Evolutionary conservation across 2,329 filamentous ascomycete species (phyloP), one percentile per base, ranked within the genome.

Genomic region (Endoconidiophora laricicola): DNA sequence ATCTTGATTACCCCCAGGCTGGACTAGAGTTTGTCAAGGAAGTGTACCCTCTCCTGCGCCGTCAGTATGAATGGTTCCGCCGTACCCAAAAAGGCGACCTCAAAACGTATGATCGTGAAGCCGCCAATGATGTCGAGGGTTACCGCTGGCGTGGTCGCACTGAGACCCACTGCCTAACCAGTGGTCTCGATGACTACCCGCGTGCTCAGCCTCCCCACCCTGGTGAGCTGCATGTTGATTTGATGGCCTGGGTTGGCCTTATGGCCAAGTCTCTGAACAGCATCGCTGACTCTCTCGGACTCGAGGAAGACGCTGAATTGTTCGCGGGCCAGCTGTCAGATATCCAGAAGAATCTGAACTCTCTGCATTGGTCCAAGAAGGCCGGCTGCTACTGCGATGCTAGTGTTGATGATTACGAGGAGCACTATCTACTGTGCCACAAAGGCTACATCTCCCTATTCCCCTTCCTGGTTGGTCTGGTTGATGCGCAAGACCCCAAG

Each of bases 171-270:
- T 83, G 94, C 54, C 72, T 98, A 45, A 94, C 91, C 4, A 94
- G 87, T 48, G 91, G 91, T 2, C 76, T 98, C 2, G 91, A 98
- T 60, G 91, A 98, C 66, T 98, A 96, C 61, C 91, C 91, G 46
- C 85, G 91, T 45, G 75, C 91, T 6, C 86, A 94, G 64, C 88
- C 91, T 12, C 91, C 91, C 23, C 88, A 95, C 63, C 90, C 91
- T 0, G 90, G 86, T 59, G 91, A 98, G 75, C 74, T 98, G 46
- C 90, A 98, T 63, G 81, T 93, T 26, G 91, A 98, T 65, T 72
- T 96, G 49, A 83, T 98, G 63, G 85, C 85, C 48, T 98, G 91
- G 91, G 83, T 98, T 66, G 91, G 90, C n/a, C 78, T 95, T 69
- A 94, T 95, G 86, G 82, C 85, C 39, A 79, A 82, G 56, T 82